Evolutionary conservation across 139 green algal species (phyloP), one percentile per base, ranked within the genome.

Genomic region (Tetratostichococcus sp.): DNA sequence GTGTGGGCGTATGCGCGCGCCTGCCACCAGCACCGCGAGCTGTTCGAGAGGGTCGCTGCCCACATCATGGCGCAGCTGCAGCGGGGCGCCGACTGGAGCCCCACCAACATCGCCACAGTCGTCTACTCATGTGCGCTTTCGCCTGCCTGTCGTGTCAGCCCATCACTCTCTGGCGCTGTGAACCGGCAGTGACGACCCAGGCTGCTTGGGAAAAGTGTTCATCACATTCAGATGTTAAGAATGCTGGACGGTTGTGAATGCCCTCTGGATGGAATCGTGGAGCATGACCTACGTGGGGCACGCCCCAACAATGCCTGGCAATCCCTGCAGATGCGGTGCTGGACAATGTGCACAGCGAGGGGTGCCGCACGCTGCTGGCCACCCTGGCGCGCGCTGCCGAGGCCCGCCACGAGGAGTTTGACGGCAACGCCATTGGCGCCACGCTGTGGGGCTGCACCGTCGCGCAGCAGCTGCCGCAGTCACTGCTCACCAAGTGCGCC

Each of bases 1-100:
- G 57, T 57, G 1, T 82, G 75, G 79, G 30, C 79, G 8, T 82
- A 58, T 75, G 70, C 70, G 30, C 62, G 43, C 8, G 62, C 81
- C 39, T n/a, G 28, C n/a, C 69, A 82, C 58, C 73, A 82, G 35
- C 57, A 79, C 26, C 25, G 33, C 0, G 28, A 34, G 31, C 58
- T 84, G 21, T 76, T 69, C 26, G 71, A 73, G 0, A 42, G 32
- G 21, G 30, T 82, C 19, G 71, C 79, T 0, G 1, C 14, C 0
- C 59, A 32, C 34, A 17, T 70, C 14, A 19, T 59, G 31, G 30
- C 33, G 57, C 30, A 65, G 58, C 43, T 76, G 30, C 43, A 68
- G 28, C 5, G 22, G 26, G 28, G 62, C 62, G 62, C 6, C 26
- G 5, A 4, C 26, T 14, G 28, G 5, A 34, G 26, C 62, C 26